Evolutionary conservation across 768 basidiomycete species (phyloP), one percentile per base, ranked within the genome.

Genomic region (Lanmaoa rubissima): DNA sequence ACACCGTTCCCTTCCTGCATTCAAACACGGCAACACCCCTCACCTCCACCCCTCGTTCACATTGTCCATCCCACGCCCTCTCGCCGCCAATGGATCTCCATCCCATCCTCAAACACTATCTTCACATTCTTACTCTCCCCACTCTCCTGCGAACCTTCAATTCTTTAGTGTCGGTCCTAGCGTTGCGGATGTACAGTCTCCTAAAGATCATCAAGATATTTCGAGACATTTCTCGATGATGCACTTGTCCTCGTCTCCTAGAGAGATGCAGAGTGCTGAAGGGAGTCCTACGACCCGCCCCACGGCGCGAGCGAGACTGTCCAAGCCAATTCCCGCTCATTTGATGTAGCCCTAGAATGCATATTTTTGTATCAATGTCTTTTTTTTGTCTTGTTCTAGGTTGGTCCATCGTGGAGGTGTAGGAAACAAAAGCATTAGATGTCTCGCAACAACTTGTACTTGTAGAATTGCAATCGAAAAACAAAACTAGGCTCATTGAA

Each of bases 1-100:
- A n/a, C n/a, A n/a, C n/a, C n/a, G n/a, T n/a, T n/a, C n/a, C 10
- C 63, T 71, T 48, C 69, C 69, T 39, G 59, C 62, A 36, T 55
- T 58, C 38, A 57, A 51, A 46, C 62, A 66, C 5, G 51, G 43
- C 24, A 28, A 39, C 13, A 41, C 12, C 1, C 14, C 60, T n/a
- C 31, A 28, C 16, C 46, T 46, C 28, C 58, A 6, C 0, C 52
- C 56, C 31, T 16, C 46, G 17, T 51, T 56, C 28, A 42, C 49
- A 5, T 10, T 58, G n/a, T 53, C 60, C n/a, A 48, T 41, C 1
- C 41, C 60, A 17, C 44, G 12, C 28, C 47, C 60, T 41, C 26
- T 43, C 10, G 16, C 46, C 28, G 41, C 54, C 0, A 39, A 48
- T 21, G 6, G 19, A 43, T 24, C 39, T 13, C 0, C 51, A 47